These are phyloP conservation scores for Cryptococcus sp. DNA, from an alignment of 1,284 basidiomycete genomes.

Conservation along the genomic window DNA sequence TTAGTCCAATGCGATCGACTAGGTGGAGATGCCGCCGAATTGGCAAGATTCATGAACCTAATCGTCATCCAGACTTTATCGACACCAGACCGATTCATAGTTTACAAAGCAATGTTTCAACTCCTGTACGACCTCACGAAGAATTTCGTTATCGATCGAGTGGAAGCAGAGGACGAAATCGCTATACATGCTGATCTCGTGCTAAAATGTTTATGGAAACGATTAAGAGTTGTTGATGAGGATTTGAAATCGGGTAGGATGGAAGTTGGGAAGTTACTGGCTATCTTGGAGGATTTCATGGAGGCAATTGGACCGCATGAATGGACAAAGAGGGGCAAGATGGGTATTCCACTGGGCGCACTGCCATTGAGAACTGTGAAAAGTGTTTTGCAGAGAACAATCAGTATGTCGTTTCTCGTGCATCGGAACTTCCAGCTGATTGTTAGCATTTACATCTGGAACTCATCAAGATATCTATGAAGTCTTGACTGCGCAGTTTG, in stretches of 20 bases:
- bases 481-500: slow-evolving; percentile 44
- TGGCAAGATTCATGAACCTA: slow-evolving; percentile 97
- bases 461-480: slow-evolving; percentile 40
- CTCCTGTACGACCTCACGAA: slow-evolving; percentile 82
- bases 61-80: slow-evolving; percentile 91
- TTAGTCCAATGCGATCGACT: slow-evolving; percentile 74
- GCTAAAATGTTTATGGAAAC: slow-evolving; percentile 97
- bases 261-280: slow-evolving; percentile 81
- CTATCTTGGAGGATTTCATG: slow-evolving; percentile 91
- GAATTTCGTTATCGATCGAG: slow-evolving; percentile 63
- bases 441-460: slow-evolving; percentile 36
- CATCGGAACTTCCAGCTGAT: background rate
- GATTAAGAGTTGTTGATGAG: slow-evolving; percentile 88
- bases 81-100: slow-evolving; percentile 81
- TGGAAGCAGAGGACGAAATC: slow-evolving; percentile 62
- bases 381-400: slow-evolving; percentile 92
- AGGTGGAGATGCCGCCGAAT: slow-evolving; percentile 67
- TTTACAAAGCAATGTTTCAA: slow-evolving; percentile 77
- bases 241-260: slow-evolving; percentile 76
- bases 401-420: slow-evolving; percentile 58
- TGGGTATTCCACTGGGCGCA: slow-evolving; percentile 88
- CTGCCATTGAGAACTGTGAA: slow-evolving; percentile 97
- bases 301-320: slow-evolving; percentile 91
- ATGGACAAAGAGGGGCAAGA: slow-evolving; percentile 85
- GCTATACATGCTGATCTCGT: slow-evolving; percentile 93